Evolutionary conservation across 2,329 filamentous ascomycete species (phyloP), one percentile per base, ranked within the genome.

Genomic region (Aureobasidium sp.): DNA sequence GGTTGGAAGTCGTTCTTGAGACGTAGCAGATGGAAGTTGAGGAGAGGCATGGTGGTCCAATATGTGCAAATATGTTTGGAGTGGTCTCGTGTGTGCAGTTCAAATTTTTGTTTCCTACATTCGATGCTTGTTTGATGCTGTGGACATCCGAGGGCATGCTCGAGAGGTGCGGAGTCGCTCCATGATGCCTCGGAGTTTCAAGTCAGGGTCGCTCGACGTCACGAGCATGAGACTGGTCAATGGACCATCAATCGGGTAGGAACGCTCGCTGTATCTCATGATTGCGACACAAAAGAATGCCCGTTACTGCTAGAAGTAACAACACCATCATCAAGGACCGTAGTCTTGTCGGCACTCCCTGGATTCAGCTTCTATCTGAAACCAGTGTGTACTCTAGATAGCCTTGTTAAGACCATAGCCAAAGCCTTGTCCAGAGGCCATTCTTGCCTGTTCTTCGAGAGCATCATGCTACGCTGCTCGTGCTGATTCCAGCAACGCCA

Each of bases 1-100:
- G 75, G 67, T 6, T 73, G 67, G 42, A 70, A 67, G 29, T 68
- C 66, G 29, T 64, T 60, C 17, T 69, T 65, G 3, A 82, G 74
- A 31, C 76, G 71, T 51, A 82, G 65, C 62, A 82, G 75, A 66
- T 79, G 72, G 51, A 82, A 66, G 2, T 78, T 78, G 65, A 76
- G 78, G 64, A 81, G 72, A 58, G 79, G 79, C 79, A 82, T 82
- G n/a, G 45, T 58, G 72, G 6, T 51, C 1, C 20, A 31, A 1
- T 31, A 4, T 55, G n/a, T 15, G 34, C 22, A 55, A 14, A 4
- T 36, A 1, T 55, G 1, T 29, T 20, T 27, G 20, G 25, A 42
- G 17, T 22, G 14, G 1, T 11, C 17, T 37, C 20, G 20, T 31
- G 2, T 25, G 45, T 31, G 7, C 17, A 31, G 2, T 31, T 31